phyloP scores from a whole-genome alignment of 225 moss, liverwort and hornwort genomes.

The Pleurozium schreberi region DNA sequence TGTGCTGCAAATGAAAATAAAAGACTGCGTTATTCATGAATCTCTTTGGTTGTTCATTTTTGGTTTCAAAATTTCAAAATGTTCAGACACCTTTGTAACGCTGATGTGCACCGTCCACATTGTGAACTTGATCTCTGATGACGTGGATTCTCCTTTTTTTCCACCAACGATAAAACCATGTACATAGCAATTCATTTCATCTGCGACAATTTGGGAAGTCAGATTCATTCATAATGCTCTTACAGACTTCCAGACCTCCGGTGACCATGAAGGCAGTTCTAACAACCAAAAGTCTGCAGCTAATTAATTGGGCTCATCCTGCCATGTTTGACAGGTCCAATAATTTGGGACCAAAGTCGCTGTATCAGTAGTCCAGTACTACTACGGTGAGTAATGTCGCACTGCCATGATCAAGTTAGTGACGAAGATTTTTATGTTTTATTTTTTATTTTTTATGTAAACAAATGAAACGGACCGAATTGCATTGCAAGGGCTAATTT shows the following conservation, averaged over 20 bases:
- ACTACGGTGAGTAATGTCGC: not conserved
- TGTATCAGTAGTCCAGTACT: not conserved
- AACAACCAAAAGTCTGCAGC: not conserved
- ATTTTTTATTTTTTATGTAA: no score
- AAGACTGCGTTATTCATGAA: not conserved
- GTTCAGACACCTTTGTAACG: not conserved
- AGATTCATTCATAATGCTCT: not conserved
- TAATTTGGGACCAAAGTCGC: conserved; percentile 11
- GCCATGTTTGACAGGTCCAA: conserved; percentile 14
- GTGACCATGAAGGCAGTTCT: not conserved
- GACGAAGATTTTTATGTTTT: not conserved
- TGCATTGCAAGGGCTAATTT: no score
- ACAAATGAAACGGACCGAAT: no score
- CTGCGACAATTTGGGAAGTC: not conserved
- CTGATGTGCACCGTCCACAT: not conserved
- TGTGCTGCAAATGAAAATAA: not conserved
- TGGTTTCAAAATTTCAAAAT: not conserved
- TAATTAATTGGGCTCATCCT: not conserved
- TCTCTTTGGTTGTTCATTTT: not conserved
- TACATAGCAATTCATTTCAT: not conserved
- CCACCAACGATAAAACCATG: not conserved
- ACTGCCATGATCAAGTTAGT: not conserved
- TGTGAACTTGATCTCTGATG: not conserved
- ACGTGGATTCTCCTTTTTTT: not conserved
- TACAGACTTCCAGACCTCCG: not conserved